Evolutionary conservation across 2,329 filamentous ascomycete genomes (phyloP), one percentile per base, ranked within the genome.

Genomic region (Fusarium sp.): DNA sequence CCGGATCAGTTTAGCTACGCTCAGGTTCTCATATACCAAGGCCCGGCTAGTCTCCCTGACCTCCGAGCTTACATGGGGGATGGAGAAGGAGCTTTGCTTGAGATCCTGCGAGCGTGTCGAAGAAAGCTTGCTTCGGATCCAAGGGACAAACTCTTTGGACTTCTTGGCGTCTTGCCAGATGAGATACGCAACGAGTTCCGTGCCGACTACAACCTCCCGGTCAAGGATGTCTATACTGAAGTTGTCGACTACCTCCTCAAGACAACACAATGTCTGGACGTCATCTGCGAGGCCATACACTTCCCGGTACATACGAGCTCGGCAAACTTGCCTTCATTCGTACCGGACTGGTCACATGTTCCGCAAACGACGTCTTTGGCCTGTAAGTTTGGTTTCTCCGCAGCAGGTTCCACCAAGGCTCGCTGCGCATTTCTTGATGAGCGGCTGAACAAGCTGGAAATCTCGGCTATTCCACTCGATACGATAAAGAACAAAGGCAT

Each of bases 311-410:
- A 68, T 1, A 62, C 40, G 1, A 70, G 66, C n/a, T 63, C 70
- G 2, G 20, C 40, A 2, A 70, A 67, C 6, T 9, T 73, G 2
- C 71, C 71, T 1, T 67, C 71, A 0, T 73, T 73, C 14, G 66
- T 73, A 12, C 71, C 71, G 1, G 71, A 73, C 47, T 73, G 71
- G 71, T 73, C 71, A 1, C 67, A 73, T 22, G 20, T 68, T 4
- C 70, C 70, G 0, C 66, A 67, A 22, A 73, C 71, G 6, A 63
- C 66, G 5, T 57, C 66, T 4, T 58, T 73, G 58, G 71, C 66
- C 0, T 59, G 32, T n/a, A 67, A 58, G 2, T 73, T 73, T 11
- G 64, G 50, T 1, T 73, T 73, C 3, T 25, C 60, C 0, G 70
- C 71, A 20, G 58, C 70, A 2, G 66, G 62, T 0, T 56, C 38